A percentile compares a stretch with the other conserved stretches of the same genome.
These are phyloP conservation scores for Penicillium sp. DNA, from an alignment of 2,329 filamentous ascomycete species.

Conservation along the genomic window DNA sequence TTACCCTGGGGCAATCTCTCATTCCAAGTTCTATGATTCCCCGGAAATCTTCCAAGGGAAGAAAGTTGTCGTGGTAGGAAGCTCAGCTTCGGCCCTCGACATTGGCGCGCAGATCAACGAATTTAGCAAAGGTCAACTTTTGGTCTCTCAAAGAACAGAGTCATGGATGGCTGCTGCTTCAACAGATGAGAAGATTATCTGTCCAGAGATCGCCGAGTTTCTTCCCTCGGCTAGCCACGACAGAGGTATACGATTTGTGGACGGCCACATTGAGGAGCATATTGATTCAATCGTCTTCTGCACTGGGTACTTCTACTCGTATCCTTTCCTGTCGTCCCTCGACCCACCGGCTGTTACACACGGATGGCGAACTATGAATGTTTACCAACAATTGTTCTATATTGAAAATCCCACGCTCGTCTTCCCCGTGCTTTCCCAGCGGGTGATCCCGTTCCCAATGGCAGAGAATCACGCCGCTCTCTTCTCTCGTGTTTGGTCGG, in stretches of 20 bases:
- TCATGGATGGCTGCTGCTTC: slow-evolving; percentile 45
- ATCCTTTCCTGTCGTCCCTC: slow-evolving; percentile 66
- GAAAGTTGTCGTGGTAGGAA: slow-evolving; percentile 82
- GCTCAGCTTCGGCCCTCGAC: slow-evolving; percentile 80
- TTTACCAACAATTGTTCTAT: slow-evolving; percentile 81
- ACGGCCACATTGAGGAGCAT: slow-evolving; percentile 65
- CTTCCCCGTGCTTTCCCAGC: slow-evolving; percentile 74
- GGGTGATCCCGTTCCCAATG: slow-evolving; percentile 84
- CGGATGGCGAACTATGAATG: slow-evolving; percentile 68
- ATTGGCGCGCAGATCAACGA: slow-evolving; percentile 74
- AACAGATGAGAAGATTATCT: slow-evolving; percentile 57
- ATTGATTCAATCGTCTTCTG: slow-evolving; percentile 82
- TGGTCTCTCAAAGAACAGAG: slow-evolving; percentile 63
- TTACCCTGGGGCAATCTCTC: slow-evolving; percentile 64
- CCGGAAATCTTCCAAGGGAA: slow-evolving; percentile 65
- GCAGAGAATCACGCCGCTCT: slow-evolving; percentile 78
- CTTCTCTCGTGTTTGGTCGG: slow-evolving; percentile 75
- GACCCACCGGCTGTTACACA: slow-evolving; percentile 63
- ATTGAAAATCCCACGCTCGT: slow-evolving; percentile 74
- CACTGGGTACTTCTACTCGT: slow-evolving; percentile 85
- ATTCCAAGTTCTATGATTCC: slow-evolving; percentile 78
- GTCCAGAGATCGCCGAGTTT: slow-evolving; percentile 57
- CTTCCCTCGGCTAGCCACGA: slow-evolving; percentile 53
- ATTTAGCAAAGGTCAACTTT: slow-evolving; percentile 60
- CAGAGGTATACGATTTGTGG: slow-evolving; percentile 65